These are phyloP conservation scores for Phytophthora sp. DNA, from an alignment of 352 stramenopile species.

Conservation along the genomic window DNA sequence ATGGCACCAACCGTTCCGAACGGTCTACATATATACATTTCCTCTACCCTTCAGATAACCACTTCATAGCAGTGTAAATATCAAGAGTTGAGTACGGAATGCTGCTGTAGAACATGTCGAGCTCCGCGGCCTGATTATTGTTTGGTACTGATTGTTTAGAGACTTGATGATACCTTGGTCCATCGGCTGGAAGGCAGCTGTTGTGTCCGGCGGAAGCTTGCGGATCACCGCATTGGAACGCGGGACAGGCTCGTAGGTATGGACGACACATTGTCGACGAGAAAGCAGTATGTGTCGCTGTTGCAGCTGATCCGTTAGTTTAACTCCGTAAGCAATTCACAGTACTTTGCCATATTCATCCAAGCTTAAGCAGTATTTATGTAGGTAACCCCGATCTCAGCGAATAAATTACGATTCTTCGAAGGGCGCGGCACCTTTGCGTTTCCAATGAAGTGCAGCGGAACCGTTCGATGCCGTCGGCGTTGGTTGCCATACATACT, in stretches of 20 bases:
- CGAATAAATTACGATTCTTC: conserved; percentile 10
- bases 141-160: conserved; percentile 22
- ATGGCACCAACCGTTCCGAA: conserved; percentile 28
- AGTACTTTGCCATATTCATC: conserved; percentile 28
- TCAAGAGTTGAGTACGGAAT: neutral
- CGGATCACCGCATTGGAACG: conserved; percentile 5
- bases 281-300: too few species aligned
- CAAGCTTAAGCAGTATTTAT: conserved; percentile 23
- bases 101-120: conserved; percentile 19
- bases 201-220: conserved; percentile 28
- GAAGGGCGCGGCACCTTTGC: conserved; percentile 4
- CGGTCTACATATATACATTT: neutral
- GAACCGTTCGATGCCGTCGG: conserved; percentile 12
- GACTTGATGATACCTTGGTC: conserved; percentile 33
- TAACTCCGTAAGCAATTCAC: too few species aligned
- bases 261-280: too few species aligned
- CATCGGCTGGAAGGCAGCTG: conserved; percentile 22
- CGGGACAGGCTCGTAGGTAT: too few species aligned
- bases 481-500: conserved; percentile 19
- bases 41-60: conserved; percentile 16
- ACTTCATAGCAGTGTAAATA: conserved; percentile 22
- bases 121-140: conserved; percentile 1
- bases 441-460: conserved; percentile 20
- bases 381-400: conserved; percentile 15
- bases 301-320: too few species aligned